These are phyloP conservation scores for Geotrichum carabidarum DNA, from an alignment of 1,139 yeast species.

Conservation along the genomic window DNA sequence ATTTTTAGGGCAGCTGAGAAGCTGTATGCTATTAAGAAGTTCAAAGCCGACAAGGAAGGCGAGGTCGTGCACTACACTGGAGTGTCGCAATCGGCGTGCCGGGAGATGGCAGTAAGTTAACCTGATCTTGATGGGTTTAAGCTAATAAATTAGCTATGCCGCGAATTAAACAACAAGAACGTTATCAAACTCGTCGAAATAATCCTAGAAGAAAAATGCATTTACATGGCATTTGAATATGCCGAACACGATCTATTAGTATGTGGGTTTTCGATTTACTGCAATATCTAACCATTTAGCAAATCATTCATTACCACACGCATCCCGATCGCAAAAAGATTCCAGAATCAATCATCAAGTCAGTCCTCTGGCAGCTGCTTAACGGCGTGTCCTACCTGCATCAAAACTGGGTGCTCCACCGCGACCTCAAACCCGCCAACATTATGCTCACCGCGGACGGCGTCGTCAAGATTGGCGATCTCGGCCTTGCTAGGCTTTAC, in stretches of 20 bases:
- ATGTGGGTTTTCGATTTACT: neutral
- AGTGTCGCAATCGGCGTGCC: conserved; percentile 88
- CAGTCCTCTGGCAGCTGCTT: conserved; percentile 84
- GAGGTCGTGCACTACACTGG: conserved; percentile 89
- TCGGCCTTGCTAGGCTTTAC: conserved; percentile 89
- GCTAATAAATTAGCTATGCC: conserved; percentile 47
- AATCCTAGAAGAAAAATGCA: conserved; percentile 82
- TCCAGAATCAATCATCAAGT: conserved; percentile 70
- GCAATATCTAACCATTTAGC: conserved; percentile 33
- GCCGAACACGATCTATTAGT: conserved; percentile 85
- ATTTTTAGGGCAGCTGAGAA: conserved; percentile 15
- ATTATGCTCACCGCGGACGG: conserved; percentile 92
- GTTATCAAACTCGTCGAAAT: conserved; percentile 77
- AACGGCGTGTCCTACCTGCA: conserved; percentile 89
- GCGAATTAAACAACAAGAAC: conserved; percentile 77
- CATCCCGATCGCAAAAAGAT: conserved; percentile 80
- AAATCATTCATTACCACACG: conserved; percentile 87
- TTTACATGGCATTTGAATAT: conserved; percentile 91
- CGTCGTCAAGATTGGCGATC: conserved; percentile 88
- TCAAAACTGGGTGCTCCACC: conserved; percentile 91
- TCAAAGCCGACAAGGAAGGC: conserved; percentile 90
- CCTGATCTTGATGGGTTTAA: neutral
- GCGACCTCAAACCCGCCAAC: conserved; percentile 96
- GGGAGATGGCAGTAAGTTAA: conserved; percentile 69
- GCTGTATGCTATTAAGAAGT: conserved; percentile 78